Base-by-base conservation (phyloP, 2,329 filamentous ascomycete species). In the Tympanopsis confertula region DNA sequence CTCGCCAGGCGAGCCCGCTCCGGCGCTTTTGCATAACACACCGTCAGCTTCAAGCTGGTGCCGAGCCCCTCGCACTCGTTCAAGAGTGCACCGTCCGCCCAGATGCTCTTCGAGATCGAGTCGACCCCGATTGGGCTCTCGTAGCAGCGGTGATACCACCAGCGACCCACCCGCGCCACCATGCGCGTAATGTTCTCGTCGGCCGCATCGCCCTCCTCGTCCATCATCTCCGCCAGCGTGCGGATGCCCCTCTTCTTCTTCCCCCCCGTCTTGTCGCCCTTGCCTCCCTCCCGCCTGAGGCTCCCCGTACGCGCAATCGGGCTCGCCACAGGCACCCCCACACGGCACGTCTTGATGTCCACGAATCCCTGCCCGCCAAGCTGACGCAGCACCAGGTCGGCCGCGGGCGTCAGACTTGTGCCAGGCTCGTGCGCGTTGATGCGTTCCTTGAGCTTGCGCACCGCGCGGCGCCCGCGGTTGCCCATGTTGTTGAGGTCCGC, bases 141-240 rank as follows among this genome's bases (percentile, higher is more conserved):
- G 55, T 95, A 96, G 64, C 89, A 95, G 38, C 83, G 77, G 7
- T 78, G 84, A 59, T 94, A 96, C 91, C 91, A 98, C 86, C 89
- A 96, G 32, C 91, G 74, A 2, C 87, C 89, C 10, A 96, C 89
- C 44, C 79, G 82, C 13, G 87, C 82, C 17, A 96, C 87, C 69
- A 94, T 94, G 52, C 86, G 88, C 13, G 86, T 86, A 52, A 96
- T 94, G 46, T 78, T 81, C 51, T 87, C 85, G 47, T 94, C 86
- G 17, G 82, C 81, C 13, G 72, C 65, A 0, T 75, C 68, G n/a
- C 74, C 72, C 24, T 78, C 69, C 45, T 86, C 79, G 20, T 70
- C 77, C 58, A 86, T 81, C 61, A 86, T 76, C 50, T 87, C 82
- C 1, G 78, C 76, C 1, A 87, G 63, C 44, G 66, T 74, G 15